Evolutionary conservation across 2,329 filamentous ascomycete genomes (phyloP).

Genomic region (Monosporascus sp.): DNA sequence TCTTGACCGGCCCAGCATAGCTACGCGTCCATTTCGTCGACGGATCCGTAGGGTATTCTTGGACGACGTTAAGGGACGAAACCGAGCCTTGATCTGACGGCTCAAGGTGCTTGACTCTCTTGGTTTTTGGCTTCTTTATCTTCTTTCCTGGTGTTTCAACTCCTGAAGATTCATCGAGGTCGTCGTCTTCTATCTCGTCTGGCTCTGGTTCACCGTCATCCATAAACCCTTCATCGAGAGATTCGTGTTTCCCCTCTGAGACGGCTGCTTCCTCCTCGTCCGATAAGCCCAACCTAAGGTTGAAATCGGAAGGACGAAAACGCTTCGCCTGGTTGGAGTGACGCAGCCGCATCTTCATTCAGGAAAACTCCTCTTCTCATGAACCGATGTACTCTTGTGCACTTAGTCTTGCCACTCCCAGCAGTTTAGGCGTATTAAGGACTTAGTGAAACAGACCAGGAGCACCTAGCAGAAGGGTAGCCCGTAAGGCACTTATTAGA

Average conservation of each 20-base stretch:
- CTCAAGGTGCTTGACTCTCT: constrained; percentile 12
- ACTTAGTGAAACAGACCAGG: no score
- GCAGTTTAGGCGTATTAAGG: no score
- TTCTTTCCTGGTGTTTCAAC: not conserved
- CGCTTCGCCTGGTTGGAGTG: constrained; percentile 23
- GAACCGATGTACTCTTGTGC: not conserved
- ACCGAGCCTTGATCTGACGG: constrained; percentile 5
- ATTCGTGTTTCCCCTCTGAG: constrained; percentile 7
- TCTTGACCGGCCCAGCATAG: constrained; percentile 27
- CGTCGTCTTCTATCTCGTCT: not conserved
- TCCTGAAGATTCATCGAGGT: not conserved
- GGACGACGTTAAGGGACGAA: constrained; percentile 17
- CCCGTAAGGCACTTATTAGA: no score
- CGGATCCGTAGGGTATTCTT: constrained; percentile 26
- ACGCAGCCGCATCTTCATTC: constrained; percentile 22
- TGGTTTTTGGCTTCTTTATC: constrained; percentile 1
- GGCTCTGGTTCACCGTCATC: constrained; percentile 2
- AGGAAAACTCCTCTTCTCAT: not conserved
- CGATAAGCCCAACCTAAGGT: constrained; percentile 12
- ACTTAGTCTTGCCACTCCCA: no score
- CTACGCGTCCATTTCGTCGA: constrained; percentile 28
- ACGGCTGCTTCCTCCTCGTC: constrained; percentile 16
- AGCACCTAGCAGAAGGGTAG: no score
- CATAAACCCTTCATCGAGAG: constrained; percentile 23
- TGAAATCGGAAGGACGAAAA: constrained; percentile 16